Percentiles rank a stretch among this genome's conserved stretches.
phyloP scores from a whole-genome alignment of 2,329 filamentous ascomycete species.

The Microcyclosporella mali region DNA sequence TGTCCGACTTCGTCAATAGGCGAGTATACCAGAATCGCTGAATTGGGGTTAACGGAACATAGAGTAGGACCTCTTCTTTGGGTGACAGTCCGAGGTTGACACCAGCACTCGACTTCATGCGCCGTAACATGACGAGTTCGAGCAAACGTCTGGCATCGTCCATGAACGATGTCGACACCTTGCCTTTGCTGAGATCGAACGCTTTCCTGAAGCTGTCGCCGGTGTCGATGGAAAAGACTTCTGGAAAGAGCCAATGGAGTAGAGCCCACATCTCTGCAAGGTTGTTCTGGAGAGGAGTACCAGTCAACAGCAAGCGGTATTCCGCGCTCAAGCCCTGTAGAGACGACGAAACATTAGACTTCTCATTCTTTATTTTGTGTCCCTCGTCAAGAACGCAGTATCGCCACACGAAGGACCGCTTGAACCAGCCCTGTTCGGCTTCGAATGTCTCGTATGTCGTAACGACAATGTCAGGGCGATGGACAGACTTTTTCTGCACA shows the following conservation, averaged over 20 bases:
- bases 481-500: slow-evolving; percentile 11
- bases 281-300: slow-evolving; percentile 55
- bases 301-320: slow-evolving; percentile 47
- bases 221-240: slow-evolving; percentile 51
- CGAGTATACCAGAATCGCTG: slow-evolving; percentile 55
- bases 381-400: slow-evolving; percentile 51
- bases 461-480: slow-evolving; percentile 44
- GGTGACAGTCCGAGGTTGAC: slow-evolving; percentile 51
- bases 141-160: slow-evolving; percentile 48
- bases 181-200: slow-evolving; percentile 51
- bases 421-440: slow-evolving; percentile 45
- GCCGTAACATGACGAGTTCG: slow-evolving; percentile 53
- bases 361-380: slow-evolving; percentile 48
- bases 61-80: slow-evolving; percentile 53
- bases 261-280: slow-evolving; percentile 53
- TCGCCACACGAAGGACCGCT: slow-evolving; percentile 46
- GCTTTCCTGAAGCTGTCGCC: slow-evolving; percentile 48
- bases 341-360: slow-evolving; percentile 38
- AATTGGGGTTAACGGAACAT: slow-evolving; percentile 52
- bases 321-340: slow-evolving; percentile 43
- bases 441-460: slow-evolving; percentile 48
- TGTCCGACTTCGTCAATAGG: slow-evolving; percentile 50
- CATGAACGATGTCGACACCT: slow-evolving; percentile 49
- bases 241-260: slow-evolving; percentile 52
- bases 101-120: slow-evolving; percentile 51